Percentiles rank a stretch among this genome's conserved stretches.
Evolutionary conservation across 306 rosid species (phyloP).

Genomic region (Cucurbita ficifolia): DNA sequence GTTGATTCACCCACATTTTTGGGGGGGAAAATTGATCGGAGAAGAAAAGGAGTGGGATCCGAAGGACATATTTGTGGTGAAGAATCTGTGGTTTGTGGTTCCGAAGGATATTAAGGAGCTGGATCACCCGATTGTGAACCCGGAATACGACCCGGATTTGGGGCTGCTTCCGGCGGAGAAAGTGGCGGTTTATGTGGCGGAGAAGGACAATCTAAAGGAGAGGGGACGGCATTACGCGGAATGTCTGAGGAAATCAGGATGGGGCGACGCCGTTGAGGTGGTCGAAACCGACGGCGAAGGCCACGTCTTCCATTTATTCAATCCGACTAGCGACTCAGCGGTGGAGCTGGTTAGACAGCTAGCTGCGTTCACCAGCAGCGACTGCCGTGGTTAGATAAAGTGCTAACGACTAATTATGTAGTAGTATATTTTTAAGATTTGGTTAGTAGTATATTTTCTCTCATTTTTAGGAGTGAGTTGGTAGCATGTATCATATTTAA

Average conservation of each 20-base stretch:
- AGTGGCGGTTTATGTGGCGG: not conserved
- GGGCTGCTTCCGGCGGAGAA: conserved; percentile 13
- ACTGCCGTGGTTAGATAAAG: not conserved
- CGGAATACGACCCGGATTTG: conserved; percentile 40
- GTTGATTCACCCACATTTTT: conserved; percentile 51
- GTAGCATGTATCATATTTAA: too few relatives aligned
- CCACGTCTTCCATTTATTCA: not conserved
- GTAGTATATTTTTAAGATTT: too few relatives aligned
- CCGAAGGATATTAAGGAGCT: conserved; percentile 15
- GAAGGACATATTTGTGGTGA: not conserved
- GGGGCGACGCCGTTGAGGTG: conserved; percentile 30
- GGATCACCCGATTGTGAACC: conserved; percentile 49
- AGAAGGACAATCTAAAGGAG: conserved; percentile 29
- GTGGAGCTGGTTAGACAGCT: conserved; percentile 14
- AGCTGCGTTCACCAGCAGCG: conserved; percentile 12
- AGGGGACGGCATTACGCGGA: conserved; percentile 40
- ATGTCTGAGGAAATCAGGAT: conserved; percentile 29
- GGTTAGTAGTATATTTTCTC: too few relatives aligned
- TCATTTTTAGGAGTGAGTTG: too few relatives aligned
- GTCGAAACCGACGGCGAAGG: conserved; percentile 29
- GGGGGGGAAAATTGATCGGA: conserved; percentile 37
- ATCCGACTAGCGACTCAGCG: not conserved
- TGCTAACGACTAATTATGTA: too few relatives aligned
- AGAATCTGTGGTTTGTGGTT: conserved; percentile 30
- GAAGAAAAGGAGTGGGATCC: conserved; percentile 8